phyloP scores from a whole-genome alignment of 192 early-diverging fungal genomes.

The Phycomyces blakesleeanus region DNA sequence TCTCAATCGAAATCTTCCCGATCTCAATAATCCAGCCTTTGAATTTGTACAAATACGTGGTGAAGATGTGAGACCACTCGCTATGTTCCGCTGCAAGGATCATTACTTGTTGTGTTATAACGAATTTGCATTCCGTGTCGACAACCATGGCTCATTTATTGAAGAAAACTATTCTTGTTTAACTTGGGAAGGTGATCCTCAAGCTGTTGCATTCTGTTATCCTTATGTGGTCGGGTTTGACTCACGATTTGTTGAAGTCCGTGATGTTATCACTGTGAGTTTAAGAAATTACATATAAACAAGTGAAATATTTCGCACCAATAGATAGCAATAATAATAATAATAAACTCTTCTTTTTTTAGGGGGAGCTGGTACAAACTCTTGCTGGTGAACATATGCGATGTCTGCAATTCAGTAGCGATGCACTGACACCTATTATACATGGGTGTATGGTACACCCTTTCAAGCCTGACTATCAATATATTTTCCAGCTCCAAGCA shows the following conservation, averaged over 20 bases:
- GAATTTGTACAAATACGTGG: conserved; percentile 70
- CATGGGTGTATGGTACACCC: conserved; percentile 18
- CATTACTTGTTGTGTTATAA: conserved; percentile 89
- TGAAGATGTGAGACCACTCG: conserved; percentile 73
- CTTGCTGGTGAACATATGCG: conserved; percentile 17
- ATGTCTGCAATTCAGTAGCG: conserved; percentile 11
- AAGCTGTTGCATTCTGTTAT: conserved; percentile 65
- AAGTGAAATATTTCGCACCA: background rate
- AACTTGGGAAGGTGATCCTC: conserved; percentile 82
- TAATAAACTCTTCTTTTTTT: background rate
- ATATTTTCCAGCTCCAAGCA: conserved; percentile 11
- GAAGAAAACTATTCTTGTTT: background rate
- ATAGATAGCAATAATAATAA: background rate
- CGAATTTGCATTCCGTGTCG: conserved; percentile 77
- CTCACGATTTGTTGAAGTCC: conserved; percentile 84
- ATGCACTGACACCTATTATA: background rate
- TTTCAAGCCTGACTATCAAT: conserved; percentile 21
- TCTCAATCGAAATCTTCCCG: conserved; percentile 72
- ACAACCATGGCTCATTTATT: conserved; percentile 53
- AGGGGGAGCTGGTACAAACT: conserved; percentile 19
- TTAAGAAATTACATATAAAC: background rate
- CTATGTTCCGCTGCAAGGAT: conserved; percentile 72
- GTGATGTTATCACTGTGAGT: conserved; percentile 69
- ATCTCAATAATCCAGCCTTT: conserved; percentile 70
- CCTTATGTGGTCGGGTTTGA: conserved; percentile 94